Conservation (phyloP, 83 land plant genomes). For the Diphasiastrum complanatum region DNA sequence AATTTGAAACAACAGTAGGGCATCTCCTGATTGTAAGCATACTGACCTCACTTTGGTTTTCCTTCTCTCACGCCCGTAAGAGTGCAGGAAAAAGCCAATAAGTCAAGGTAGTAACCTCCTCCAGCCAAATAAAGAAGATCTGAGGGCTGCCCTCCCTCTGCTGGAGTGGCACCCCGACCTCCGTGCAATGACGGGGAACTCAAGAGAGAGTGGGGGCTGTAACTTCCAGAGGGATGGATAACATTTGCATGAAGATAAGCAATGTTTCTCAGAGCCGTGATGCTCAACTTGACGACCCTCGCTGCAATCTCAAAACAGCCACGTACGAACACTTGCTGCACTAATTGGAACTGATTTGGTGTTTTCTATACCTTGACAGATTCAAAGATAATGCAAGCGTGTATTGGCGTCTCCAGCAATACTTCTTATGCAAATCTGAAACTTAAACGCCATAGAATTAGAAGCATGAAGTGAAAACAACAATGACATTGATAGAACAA, state of each 20-base stretch:
- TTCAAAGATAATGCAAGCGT: too few species aligned
- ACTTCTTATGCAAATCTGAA: too few species aligned
- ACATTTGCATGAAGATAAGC: conserved; percentile 7
- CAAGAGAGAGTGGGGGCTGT: conserved; percentile 9
- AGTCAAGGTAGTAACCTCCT: conserved; percentile 34
- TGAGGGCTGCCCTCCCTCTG: conserved; percentile 91
- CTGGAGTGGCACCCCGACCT: conserved; percentile 79
- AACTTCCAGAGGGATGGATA: not conserved
- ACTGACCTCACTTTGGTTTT: too few species aligned
- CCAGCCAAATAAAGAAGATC: conserved; percentile 90
- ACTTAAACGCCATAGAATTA: too few species aligned
- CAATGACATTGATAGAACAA: too few species aligned
- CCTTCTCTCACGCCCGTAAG: too few species aligned
- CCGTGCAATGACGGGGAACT: conserved; percentile 75
- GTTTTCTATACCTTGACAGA: too few species aligned
- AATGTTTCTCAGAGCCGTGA: conserved; percentile 11
- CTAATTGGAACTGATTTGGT: too few species aligned
- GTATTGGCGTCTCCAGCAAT: too few species aligned
- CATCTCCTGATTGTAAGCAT: conserved; percentile 75
- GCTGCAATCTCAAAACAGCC: too few species aligned
- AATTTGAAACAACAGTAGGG: conserved; percentile 66
- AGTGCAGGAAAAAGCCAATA: not conserved
- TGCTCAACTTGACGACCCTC: not conserved
- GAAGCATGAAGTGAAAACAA: too few species aligned
- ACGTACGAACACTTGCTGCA: too few species aligned